Evolutionary conservation across 2,329 filamentous ascomycete species (phyloP).

Genomic region (Cladosporium sp.): DNA sequence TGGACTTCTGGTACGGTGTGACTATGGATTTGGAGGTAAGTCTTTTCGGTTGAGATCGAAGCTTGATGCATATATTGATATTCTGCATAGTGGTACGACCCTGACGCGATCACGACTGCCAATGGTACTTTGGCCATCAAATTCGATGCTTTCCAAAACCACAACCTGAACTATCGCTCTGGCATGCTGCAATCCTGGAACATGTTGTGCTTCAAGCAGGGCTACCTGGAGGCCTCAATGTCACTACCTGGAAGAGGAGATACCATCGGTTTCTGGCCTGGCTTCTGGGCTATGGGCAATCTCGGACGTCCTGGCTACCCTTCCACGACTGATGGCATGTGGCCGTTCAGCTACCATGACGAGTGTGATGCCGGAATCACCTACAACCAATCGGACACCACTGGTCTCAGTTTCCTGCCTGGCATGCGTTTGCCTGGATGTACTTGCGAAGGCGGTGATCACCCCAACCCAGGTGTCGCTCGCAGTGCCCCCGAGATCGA

Average conservation of each 20-base stretch:
- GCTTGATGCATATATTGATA: not conserved
- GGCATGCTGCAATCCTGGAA: constrained; percentile 58
- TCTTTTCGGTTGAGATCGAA: not conserved
- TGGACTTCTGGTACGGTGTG: constrained; percentile 57
- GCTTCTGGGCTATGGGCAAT: constrained; percentile 57
- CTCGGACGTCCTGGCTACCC: constrained; percentile 54
- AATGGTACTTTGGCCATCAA: constrained; percentile 49
- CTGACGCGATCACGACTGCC: constrained; percentile 53
- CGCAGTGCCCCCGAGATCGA: constrained; percentile 53
- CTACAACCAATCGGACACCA: constrained; percentile 48
- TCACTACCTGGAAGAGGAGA: constrained; percentile 54
- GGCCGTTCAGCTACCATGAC: constrained; percentile 56
- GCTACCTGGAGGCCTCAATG: constrained; percentile 54
- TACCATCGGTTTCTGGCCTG: constrained; percentile 54
- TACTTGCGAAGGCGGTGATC: constrained; percentile 47
- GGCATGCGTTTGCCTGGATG: constrained; percentile 49
- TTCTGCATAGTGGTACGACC: constrained; percentile 45
- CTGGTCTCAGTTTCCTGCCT: constrained; percentile 46
- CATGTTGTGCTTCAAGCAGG: constrained; percentile 57
- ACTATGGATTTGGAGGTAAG: constrained; percentile 48
- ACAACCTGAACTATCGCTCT: constrained; percentile 49
- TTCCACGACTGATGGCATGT: constrained; percentile 55
- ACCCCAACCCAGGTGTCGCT: constrained; percentile 49
- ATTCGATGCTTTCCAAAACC: constrained; percentile 49
- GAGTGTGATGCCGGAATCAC: constrained; percentile 52